Evolutionary conservation across 1,139 yeast genomes (phyloP), one percentile per base, ranked within the genome.

Genomic region (Pichia sp.): DNA sequence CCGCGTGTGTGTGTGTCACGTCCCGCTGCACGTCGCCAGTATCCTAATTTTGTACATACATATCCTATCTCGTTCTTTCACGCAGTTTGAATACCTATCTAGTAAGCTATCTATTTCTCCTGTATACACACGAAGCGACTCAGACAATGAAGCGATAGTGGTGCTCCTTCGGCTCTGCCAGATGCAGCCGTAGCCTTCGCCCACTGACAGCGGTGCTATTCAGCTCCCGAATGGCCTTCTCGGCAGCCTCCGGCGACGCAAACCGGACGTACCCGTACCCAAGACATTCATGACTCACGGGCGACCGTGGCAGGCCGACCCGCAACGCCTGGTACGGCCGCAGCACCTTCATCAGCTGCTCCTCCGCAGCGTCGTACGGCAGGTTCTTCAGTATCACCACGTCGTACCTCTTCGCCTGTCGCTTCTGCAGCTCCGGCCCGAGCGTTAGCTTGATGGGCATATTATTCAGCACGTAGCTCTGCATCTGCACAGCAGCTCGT

Each of bases 231-330:
- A 79, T 65, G 10, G 83, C 84, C 58, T 67, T 68, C 50, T 72
- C 74, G 1, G 84, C 83, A 41, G 78, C 78, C 34, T 72, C 74
- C 57, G 72, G 63, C 51, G 71, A 63, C 51, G 70, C 73, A 63
- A 80, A 79, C 62, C 80, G 76, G 53, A 78, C 80, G 67, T 78
- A 80, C 16, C 82, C 85, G 68, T 78, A 79, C 10, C 85, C 85
- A 54, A 79, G 72, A 50, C 60, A 59, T 10, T 61, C 60, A 17
- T 58, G 47, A 9, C 59, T 55, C 10, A 64, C 59, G 3, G 68
- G 68, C 0, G 68, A 63, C 46, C 63, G 55, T 9, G 61, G 59
- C 10, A 67, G 52, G 16, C 66, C 64, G 45, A 67, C 60, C 33
- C 68, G 46, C 14, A 65, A 38, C 1, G 66, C 68, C 34, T 64